Evolutionary conservation across 2,329 filamentous ascomycete species (phyloP).

Genomic region (Aspergillus sp.): DNA sequence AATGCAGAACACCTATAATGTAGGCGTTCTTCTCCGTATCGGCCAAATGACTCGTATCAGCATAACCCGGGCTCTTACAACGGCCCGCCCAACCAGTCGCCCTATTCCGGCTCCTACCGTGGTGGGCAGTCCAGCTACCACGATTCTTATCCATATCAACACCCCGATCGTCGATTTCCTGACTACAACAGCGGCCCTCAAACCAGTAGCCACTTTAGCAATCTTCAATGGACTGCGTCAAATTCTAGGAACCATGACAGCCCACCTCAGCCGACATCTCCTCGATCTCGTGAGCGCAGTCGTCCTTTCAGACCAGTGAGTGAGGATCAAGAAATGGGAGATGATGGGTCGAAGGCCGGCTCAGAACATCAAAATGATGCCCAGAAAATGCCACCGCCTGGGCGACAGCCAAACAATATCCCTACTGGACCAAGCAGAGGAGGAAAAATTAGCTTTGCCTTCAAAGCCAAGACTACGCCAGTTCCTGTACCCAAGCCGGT

Average conservation of each 20-base stretch:
- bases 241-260: conserved; percentile 34
- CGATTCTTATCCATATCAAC: conserved; percentile 48
- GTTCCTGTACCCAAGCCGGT: conserved; percentile 46
- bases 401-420: conserved; percentile 47
- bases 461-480: conserved; percentile 67
- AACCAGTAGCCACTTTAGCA: conserved; percentile 54
- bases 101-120: conserved; percentile 43
- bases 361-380: conserved; percentile 23
- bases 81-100: conserved; percentile 47
- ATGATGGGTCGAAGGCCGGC: conserved; percentile 47
- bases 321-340: conserved; percentile 58
- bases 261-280: conserved; percentile 19
- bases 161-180: conserved; percentile 38
- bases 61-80: conserved; percentile 44
- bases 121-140: conserved; percentile 51
- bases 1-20: conserved; percentile 32
- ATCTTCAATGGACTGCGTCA: conserved; percentile 62
- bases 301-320: conserved; percentile 53
- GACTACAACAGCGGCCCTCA: conserved; percentile 31
- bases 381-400: conserved; percentile 49
- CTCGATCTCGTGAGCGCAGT: conserved; percentile 46
- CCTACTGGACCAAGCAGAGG: conserved; percentile 43
- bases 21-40: conserved; percentile 57
- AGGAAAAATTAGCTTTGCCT: conserved; percentile 85
- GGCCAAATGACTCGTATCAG: conserved; percentile 49